Conservation (phyloP, 441 rosid genomes). For the Gossypium trilobum region DNA sequence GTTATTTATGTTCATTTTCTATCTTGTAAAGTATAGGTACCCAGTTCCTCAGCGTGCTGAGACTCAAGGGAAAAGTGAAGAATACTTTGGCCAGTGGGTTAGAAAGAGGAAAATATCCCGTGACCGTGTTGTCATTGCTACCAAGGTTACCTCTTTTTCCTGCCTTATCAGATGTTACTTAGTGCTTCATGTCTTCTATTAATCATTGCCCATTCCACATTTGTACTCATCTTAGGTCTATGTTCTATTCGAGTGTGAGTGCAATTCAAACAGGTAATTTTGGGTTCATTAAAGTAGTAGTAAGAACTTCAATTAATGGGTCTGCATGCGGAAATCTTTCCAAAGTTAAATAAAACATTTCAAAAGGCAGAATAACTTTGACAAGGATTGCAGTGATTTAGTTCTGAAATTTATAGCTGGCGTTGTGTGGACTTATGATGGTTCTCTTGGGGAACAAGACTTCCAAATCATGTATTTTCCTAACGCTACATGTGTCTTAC, state of each 20-base stretch:
- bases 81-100: constrained; percentile 51
- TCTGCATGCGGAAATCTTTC: neutral
- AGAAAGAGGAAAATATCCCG: constrained; percentile 44
- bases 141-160: constrained; percentile 32
- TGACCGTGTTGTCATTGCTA: constrained; percentile 40
- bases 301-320: neutral
- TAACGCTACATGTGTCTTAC: neutral
- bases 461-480: neutral
- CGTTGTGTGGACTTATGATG: neutral
- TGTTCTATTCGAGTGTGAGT: too few relatives aligned
- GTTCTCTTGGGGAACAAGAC: neutral
- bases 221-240: neutral
- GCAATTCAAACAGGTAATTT: neutral
- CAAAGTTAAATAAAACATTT: neutral
- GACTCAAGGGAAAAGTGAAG: constrained; percentile 60
- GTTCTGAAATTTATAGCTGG: neutral
- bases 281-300: neutral
- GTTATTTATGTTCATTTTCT: neutral
- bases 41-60: constrained; percentile 62
- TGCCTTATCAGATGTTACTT: neutral
- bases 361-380: neutral
- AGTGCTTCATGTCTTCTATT: neutral
- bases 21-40: constrained; percentile 30
- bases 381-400: neutral
- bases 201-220: neutral